These are phyloP conservation scores for Candida sojae DNA, from an alignment of 1,139 yeast genomes.

Conservation along the genomic window DNA sequence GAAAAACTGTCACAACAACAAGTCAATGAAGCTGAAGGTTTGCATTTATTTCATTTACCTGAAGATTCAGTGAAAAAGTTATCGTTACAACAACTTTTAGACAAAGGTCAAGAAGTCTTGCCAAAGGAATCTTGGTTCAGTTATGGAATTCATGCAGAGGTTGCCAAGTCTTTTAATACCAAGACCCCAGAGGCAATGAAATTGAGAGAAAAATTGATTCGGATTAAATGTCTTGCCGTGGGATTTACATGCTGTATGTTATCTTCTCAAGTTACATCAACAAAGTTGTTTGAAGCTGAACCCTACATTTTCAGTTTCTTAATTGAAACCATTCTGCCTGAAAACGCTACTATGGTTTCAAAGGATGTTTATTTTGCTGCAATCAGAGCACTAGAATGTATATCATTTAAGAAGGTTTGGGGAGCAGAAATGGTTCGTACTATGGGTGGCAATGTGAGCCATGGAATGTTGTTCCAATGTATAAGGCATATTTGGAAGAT, in stretches of 20 bases:
- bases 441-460: constrained; percentile 89
- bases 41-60: constrained; percentile 44
- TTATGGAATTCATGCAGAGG: constrained; percentile 61
- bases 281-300: constrained; percentile 70
- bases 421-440: constrained; percentile 77
- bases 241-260: constrained; percentile 57
- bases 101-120: constrained; percentile 56
- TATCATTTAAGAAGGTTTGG: constrained; percentile 69
- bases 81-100: constrained; percentile 64
- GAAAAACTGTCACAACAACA: neutral
- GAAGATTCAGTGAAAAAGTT: constrained; percentile 52
- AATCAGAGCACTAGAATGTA: constrained; percentile 67
- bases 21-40: constrained; percentile 35
- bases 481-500: constrained; percentile 61
- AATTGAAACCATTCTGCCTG: constrained; percentile 62
- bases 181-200: constrained; percentile 54
- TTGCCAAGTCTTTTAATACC: constrained; percentile 72
- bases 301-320: constrained; percentile 73
- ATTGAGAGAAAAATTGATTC: constrained; percentile 60
- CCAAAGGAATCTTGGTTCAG: constrained; percentile 68
- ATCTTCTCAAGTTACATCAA: constrained; percentile 54
- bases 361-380: constrained; percentile 59
- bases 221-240: constrained; percentile 66
- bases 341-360: constrained; percentile 55
- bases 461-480: constrained; percentile 77